Base-by-base conservation (phyloP, 768 basidiomycete species). In the Suillus clintonianus region DNA sequence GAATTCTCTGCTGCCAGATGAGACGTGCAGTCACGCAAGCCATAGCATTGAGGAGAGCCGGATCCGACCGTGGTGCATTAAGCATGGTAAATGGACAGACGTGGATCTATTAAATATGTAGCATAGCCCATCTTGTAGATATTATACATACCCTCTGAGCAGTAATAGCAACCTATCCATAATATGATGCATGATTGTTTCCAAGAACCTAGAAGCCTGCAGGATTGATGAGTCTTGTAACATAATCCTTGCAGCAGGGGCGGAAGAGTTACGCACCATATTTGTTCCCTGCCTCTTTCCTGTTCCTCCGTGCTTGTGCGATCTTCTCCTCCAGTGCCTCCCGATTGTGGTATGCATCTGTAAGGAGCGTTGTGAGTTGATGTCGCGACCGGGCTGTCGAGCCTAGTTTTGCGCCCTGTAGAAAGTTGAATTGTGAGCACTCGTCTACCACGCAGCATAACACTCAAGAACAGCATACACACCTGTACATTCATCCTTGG, bases 281-380 rank as follows among this genome's bases (percentile, higher is more conserved):
- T 83, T 95, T 95, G 77, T 92, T 94, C 11, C 94, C 94, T 0
- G 94, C 92, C 71, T 94, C 91, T 73, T 95, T 95, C 65, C 92
- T 83, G 70, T 95, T 95, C 65, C 90, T 81, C 65, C 88, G 83
- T 2, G 89, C 92, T 74, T 93, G 87, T 0, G 94, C 93, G 67
- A 95, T 92, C 77, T 78, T 87, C 64, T 94, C 92, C 73, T 95
- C 94, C 66, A 95, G 69, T 0, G 85, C 87, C 60, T 93, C 93
- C 37, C 93, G 86, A 70, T 95, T 95, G 71, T 87, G 76, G 71
- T 93, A 94, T 1, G 94, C 94, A 62, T 95, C 91, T 45, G 86
- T 89, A 50, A 95, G 81, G 60, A 95, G 79, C 0, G 92, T 91
- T 6, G 92, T 86, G 56, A 95, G 74, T 68, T 95, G 94, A 76